Percentiles rank a stretch among this genome's conserved stretches.
phyloP scores from a whole-genome alignment of 129 eudicot genomes.

The Pulicaria dysenterica region DNA sequence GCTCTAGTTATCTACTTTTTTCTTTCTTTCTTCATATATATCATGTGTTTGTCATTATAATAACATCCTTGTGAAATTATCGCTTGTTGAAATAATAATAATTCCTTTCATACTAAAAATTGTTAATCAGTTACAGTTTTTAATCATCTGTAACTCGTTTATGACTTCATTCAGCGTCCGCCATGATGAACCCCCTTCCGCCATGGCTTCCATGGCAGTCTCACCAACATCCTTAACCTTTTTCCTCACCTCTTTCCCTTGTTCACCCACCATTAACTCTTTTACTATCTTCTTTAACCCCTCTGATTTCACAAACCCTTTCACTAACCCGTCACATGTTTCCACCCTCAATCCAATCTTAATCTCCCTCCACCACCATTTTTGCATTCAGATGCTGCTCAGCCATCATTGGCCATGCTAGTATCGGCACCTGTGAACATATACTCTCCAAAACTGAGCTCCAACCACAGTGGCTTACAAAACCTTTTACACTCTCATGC shows the following conservation, averaged over 20 bases:
- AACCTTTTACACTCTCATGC: conserved; percentile 59
- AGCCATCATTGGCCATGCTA: conserved; percentile 90
- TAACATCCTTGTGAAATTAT: no score
- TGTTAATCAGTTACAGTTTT: background rate
- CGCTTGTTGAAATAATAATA: no score
- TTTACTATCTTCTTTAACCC: conserved; percentile 46
- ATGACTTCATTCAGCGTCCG: conserved; percentile 44
- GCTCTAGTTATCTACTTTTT: conserved; percentile 26
- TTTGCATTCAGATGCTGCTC: conserved; percentile 67
- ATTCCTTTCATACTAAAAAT: no score
- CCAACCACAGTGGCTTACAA: conserved; percentile 87
- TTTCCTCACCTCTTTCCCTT: conserved; percentile 47
- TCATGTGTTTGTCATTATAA: conserved; percentile 2
- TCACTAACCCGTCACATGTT: conserved; percentile 46
- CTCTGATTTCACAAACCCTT: conserved; percentile 58
- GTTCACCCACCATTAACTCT: conserved; percentile 67
- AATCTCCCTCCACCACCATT: conserved; percentile 71
- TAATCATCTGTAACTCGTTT: conserved; percentile 35
- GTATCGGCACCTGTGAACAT: conserved; percentile 67
- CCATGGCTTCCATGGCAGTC: conserved; percentile 47
- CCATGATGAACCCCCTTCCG: conserved; percentile 75
- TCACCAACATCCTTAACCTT: conserved; percentile 54
- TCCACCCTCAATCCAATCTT: conserved; percentile 62
- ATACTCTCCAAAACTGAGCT: conserved; percentile 71
- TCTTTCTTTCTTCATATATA: background rate